Percentiles rank a stretch among this genome's conserved stretches.
Evolutionary conservation across 768 basidiomycete genomes (phyloP).

Genomic region (Rhodotorula taiwanensis): DNA sequence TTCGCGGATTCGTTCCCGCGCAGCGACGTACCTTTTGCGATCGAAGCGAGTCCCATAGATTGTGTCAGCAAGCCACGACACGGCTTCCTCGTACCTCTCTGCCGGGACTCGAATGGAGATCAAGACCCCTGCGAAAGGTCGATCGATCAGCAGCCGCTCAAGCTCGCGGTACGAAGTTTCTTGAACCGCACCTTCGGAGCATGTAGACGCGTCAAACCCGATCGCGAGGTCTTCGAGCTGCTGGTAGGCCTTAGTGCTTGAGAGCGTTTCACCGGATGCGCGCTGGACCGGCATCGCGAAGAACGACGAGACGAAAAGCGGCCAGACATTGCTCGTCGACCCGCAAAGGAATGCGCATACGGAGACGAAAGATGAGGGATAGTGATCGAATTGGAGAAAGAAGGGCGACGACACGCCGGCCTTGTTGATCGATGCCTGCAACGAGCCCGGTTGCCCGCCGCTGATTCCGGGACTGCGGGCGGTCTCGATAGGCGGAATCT

Average conservation of each 20-base stretch:
- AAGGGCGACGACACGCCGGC: slow-evolving; percentile 68
- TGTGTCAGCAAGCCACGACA: slow-evolving; percentile 78
- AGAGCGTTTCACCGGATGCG: slow-evolving; percentile 58
- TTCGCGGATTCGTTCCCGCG: too few relatives aligned
- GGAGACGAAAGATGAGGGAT: slow-evolving; percentile 80
- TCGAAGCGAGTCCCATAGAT: slow-evolving; percentile 71
- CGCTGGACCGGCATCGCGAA: slow-evolving; percentile 76
- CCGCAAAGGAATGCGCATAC: slow-evolving; percentile 73
- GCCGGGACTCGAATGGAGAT: slow-evolving; percentile 58
- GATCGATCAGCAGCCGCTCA: too few relatives aligned
- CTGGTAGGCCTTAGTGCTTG: slow-evolving; percentile 82
- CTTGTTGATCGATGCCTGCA: slow-evolving; percentile 58
- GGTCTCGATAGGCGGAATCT: slow-evolving; percentile 73
- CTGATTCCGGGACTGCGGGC: slow-evolving; percentile 57
- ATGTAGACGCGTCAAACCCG: slow-evolving; percentile 61
- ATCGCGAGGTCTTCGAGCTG: slow-evolving; percentile 82
- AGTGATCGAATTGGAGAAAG: slow-evolving; percentile 79
- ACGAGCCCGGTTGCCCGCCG: slow-evolving; percentile 40
- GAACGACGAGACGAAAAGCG: slow-evolving; percentile 69
- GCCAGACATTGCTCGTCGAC: slow-evolving; percentile 62
- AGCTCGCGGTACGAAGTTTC: too few relatives aligned
- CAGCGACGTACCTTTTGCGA: slow-evolving; percentile 58
- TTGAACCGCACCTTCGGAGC: slow-evolving; percentile 62
- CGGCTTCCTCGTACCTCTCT: slow-evolving; percentile 65
- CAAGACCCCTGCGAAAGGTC: slow-evolving; percentile 45